Conservation (phyloP, 2,329 filamentous ascomycete genomes). For the Alternaria sp. region DNA sequence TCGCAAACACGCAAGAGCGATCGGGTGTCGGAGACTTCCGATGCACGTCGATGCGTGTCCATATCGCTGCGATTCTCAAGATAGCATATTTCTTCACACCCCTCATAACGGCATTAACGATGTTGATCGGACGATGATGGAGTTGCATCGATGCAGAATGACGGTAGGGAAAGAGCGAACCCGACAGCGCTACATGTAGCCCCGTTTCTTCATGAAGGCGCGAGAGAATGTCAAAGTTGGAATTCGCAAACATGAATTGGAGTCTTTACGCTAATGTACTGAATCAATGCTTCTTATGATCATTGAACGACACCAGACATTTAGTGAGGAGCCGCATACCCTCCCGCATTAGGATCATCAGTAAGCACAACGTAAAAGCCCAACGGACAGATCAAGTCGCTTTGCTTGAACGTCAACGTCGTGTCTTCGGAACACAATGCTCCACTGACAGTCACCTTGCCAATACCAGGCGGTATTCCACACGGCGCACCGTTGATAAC, state of each 20-base stretch:
- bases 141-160: not conserved
- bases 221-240: not conserved
- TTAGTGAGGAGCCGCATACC: not conserved
- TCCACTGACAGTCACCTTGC: conserved; percentile 26
- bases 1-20: not conserved
- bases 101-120: not conserved
- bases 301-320: not conserved
- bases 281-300: not conserved
- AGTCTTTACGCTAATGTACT: not conserved
- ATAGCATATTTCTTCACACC: not conserved
- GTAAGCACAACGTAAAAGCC: conserved; percentile 36
- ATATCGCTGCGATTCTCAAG: not conserved
- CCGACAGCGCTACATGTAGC: not conserved
- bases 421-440: conserved; percentile 32
- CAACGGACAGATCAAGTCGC: conserved; percentile 25
- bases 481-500: conserved; percentile 31
- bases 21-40: not conserved
- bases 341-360: conserved; percentile 20
- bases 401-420: conserved; percentile 30
- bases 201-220: not conserved
- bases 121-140: not conserved
- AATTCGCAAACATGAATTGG: not conserved
- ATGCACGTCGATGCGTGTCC: not conserved
- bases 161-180: not conserved
- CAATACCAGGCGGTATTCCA: conserved; percentile 24